A percentile compares a stretch with the other conserved stretches of the same genome.
Conservation (phyloP, 805 yeast species). For the Metschnikowia lachancei region DNA sequence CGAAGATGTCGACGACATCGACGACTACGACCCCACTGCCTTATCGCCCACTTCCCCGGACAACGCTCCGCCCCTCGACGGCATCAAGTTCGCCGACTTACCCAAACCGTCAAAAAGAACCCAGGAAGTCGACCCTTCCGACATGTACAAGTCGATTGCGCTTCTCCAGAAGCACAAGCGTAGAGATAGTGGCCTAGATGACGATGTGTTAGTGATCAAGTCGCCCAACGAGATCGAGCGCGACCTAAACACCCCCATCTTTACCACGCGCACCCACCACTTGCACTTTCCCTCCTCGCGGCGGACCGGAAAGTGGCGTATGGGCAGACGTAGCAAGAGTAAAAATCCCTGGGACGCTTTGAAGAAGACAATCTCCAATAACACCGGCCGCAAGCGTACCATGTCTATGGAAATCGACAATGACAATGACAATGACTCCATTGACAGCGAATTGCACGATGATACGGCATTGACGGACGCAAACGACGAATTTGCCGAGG, state of each 20-base stretch:
- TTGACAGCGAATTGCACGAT: conserved; percentile 13
- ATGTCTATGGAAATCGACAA: not conserved
- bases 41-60: not conserved
- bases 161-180: conserved; percentile 58
- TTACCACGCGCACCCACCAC: conserved; percentile 24
- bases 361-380: conserved; percentile 26
- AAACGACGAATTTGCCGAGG: conserved; percentile 7
- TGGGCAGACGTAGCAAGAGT: conserved; percentile 5
- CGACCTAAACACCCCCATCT: conserved; percentile 34
- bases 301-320: conserved; percentile 12
- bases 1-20: conserved; percentile 5
- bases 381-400: conserved; percentile 4
- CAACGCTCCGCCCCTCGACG: conserved; percentile 15
- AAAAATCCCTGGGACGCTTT: conserved; percentile 23
- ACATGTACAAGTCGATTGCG: conserved; percentile 78
- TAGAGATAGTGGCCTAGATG: conserved; percentile 40
- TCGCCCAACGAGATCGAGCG: conserved; percentile 73
- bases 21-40: not conserved
- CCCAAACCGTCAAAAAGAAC: conserved; percentile 51
- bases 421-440: conserved; percentile 10
- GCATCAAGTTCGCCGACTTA: conserved; percentile 57
- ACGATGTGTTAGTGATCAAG: conserved; percentile 73
- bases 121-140: conserved; percentile 63
- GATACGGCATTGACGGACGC: conserved; percentile 5
- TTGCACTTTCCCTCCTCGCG: conserved; percentile 5